Percentiles rank a stretch among this genome's conserved stretches.
These are phyloP conservation scores for Coemansia sp. DNA, from an alignment of 371 early-diverging fungal genomes.

Conservation along the genomic window DNA sequence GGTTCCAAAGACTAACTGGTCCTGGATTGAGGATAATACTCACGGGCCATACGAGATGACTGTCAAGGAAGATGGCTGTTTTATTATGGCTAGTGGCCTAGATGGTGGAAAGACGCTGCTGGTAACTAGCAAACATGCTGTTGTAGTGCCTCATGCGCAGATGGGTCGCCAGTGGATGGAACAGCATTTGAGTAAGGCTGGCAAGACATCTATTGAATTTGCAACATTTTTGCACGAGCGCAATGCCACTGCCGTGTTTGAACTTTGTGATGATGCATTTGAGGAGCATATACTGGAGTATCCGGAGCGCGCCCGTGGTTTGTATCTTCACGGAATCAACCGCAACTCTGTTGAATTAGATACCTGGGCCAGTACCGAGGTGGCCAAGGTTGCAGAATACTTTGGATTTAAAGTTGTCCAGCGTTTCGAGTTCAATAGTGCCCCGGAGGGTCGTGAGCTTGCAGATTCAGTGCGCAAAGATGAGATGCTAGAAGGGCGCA, in stretches of 20 bases:
- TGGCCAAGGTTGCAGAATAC: conserved; percentile 62
- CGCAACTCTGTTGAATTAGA: conserved; percentile 69
- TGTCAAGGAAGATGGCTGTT: conserved; percentile 95
- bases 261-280: conserved; percentile 93
- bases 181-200: conserved; percentile 61
- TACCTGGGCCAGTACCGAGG: conserved; percentile 67
- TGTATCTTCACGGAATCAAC: conserved; percentile 92
- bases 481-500: conserved; percentile 63
- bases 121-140: conserved; percentile 86
- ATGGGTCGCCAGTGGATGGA: conserved; percentile 78
- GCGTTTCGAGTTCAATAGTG: conserved; percentile 48
- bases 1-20: conserved; percentile 62
- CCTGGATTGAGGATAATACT: conserved; percentile 61
- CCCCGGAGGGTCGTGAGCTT: conserved; percentile 63
- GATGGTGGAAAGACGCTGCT: conserved; percentile 64
- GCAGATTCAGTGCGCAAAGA: conserved; percentile 64
- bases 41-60: conserved; percentile 88
- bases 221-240: conserved; percentile 68
- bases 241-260: conserved; percentile 73
- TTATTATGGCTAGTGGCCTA: conserved; percentile 79
- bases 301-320: conserved; percentile 70
- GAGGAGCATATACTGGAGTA: conserved; percentile 93
- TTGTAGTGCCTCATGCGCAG: conserved; percentile 58
- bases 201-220: conserved; percentile 65
- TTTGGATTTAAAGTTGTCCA: conserved; percentile 76